phyloP scores from a whole-genome alignment of 495 filamentous ascomycete genomes.

The Pyrenula massariospora region DNA sequence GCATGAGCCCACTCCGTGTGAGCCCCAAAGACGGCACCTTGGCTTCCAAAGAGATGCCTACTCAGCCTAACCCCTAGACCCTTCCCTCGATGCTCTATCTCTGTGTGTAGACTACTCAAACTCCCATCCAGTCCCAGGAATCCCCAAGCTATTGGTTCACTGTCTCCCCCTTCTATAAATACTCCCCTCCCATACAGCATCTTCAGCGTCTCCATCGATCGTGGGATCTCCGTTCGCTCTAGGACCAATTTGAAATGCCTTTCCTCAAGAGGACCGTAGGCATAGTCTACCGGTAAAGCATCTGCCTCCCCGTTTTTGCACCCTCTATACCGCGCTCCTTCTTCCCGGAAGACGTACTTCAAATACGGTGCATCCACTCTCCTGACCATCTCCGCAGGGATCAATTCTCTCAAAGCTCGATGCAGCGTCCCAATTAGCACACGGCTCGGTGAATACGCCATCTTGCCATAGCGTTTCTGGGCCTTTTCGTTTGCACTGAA shows the following conservation, averaged over 20 bases:
- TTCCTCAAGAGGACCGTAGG: conserved; percentile 15
- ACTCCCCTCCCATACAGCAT: conserved; percentile 22
- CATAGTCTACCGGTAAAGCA: conserved; percentile 19
- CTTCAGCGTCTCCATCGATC: conserved; percentile 17
- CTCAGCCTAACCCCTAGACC: conserved; percentile 30
- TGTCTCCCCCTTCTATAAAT: conserved; percentile 7
- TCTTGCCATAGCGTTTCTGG: not conserved
- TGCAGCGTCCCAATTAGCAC: not conserved
- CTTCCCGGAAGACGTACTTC: conserved; percentile 1
- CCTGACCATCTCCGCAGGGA: not conserved
- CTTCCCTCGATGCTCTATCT: conserved; percentile 30
- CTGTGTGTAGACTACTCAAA: conserved; percentile 36
- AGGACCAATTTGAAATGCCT: conserved; percentile 25
- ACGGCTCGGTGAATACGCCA: not conserved
- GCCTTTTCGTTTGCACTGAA: not conserved
- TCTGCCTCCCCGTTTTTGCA: not conserved
- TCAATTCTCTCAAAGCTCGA: not conserved
- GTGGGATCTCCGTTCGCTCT: conserved; percentile 26
- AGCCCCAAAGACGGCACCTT: conserved; percentile 3
- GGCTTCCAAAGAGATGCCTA: conserved; percentile 12
- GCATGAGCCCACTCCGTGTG: conserved; percentile 25
- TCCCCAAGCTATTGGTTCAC: conserved; percentile 27
- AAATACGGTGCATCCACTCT: not conserved
- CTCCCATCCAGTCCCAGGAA: conserved; percentile 36
- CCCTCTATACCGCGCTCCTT: not conserved